These are phyloP conservation scores for Urtica urens DNA, from an alignment of 306 rosid genomes.

Conservation along the genomic window DNA sequence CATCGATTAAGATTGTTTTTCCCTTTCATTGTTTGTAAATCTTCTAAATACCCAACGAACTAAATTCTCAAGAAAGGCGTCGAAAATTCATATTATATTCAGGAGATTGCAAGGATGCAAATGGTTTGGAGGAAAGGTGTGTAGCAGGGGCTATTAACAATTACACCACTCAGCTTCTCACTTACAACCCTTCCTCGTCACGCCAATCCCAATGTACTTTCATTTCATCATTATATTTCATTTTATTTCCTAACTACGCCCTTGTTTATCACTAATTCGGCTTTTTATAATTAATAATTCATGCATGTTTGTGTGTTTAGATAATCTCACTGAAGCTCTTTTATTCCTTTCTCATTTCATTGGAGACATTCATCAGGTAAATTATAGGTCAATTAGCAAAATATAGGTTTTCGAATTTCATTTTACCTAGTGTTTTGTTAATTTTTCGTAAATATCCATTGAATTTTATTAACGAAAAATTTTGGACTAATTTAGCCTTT, in stretches of 20 bases:
- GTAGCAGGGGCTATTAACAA: slow-evolving; percentile 61
- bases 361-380: slow-evolving; percentile 94
- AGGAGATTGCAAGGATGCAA: slow-evolving; percentile 79
- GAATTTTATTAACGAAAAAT: no score
- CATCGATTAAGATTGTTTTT: no score
- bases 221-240: not conserved
- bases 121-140: slow-evolving; percentile 43
- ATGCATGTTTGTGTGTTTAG: slow-evolving; percentile 21
- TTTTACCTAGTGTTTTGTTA: no score
- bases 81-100: no score
- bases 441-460: no score
- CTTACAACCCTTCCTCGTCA: slow-evolving; percentile 14
- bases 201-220: slow-evolving; percentile 28
- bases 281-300: slow-evolving; percentile 2
- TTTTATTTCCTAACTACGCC: not conserved
- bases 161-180: slow-evolving; percentile 62
- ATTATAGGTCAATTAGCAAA: no score
- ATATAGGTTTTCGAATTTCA: no score
- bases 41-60: no score
- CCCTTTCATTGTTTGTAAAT: no score
- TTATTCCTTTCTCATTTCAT: slow-evolving; percentile 65
- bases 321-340: slow-evolving; percentile 75
- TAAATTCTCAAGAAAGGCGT: no score
- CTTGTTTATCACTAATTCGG: not conserved
- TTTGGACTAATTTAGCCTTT: no score